These are phyloP conservation scores for Candida oleophila DNA, from an alignment of 805 yeast species.

Conservation along the genomic window DNA sequence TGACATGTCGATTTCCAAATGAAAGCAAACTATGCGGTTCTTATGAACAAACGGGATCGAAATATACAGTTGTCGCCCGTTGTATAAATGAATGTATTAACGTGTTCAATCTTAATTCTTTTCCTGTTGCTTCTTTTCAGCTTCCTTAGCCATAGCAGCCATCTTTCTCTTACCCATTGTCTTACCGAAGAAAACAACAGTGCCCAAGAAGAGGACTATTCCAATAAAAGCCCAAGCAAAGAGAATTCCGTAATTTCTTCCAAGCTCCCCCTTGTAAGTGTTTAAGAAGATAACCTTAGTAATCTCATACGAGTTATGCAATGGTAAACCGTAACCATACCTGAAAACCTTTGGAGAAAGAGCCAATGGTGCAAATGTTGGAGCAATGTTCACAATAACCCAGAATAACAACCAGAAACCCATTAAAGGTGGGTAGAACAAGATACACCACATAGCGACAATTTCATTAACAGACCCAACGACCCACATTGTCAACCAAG, in stretches of 20 bases:
- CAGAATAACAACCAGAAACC: constrained; percentile 74
- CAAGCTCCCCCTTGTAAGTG: constrained; percentile 55
- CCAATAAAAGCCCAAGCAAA: constrained; percentile 60
- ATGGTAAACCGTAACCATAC: constrained; percentile 68
- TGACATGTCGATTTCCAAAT: no score
- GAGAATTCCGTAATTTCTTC: constrained; percentile 59
- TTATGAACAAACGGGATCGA: no score
- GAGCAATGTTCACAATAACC: constrained; percentile 67
- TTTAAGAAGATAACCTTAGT: constrained; percentile 58
- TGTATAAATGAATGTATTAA: not conserved
- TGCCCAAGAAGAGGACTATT: constrained; percentile 42
- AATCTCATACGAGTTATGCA: constrained; percentile 63
- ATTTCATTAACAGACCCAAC: constrained; percentile 77
- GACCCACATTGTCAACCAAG: constrained; percentile 68
- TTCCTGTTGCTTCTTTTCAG: not conserved
- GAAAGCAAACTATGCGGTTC: no score
- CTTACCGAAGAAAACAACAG: constrained; percentile 41
- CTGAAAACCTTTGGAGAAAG: constrained; percentile 56
- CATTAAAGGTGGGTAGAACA: constrained; percentile 57
- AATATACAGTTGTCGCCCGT: no score
- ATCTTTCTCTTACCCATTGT: constrained; percentile 23
- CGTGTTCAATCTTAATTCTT: no score
- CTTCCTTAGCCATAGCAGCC: constrained; percentile 8
- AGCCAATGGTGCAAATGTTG: constrained; percentile 66
- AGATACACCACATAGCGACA: constrained; percentile 49